Base-by-base conservation (phyloP, 192 early-diverging fungal species). In the Linnemannia elongata region DNA sequence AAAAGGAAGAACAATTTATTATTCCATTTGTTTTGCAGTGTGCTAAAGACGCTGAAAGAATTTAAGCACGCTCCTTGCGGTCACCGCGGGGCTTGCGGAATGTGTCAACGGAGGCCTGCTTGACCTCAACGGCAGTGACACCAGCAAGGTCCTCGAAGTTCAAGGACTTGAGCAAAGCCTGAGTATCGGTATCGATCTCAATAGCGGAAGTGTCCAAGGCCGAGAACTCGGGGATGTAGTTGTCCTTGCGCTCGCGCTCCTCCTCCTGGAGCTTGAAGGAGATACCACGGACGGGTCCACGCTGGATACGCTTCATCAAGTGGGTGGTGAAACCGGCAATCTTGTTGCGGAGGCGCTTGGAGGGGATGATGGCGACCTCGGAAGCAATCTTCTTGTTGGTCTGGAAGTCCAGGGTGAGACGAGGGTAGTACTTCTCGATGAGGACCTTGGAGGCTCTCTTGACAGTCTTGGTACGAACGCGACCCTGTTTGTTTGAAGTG, bases 241-340 rank as follows among this genome's bases (percentile, higher is more conserved):
- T 97, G 90, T 99, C 99, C 94, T 97, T 98, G 89, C 98, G 95
- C 93, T 99, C 99, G 92, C 99, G 96, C 93, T 99, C 99, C 93
- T 99, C 99, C 92, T 99, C 99, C 95, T 99, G 99, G 80, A 99
- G 95, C 96, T 99, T 99, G 98, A 99, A 99, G 81, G 99, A 99
- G 85, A 99, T 99, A 88, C 99, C 99, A 89, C 97, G 97, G 77
- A 99, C 99, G 81, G 99, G 99, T 69, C 99, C 98, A 82, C 95
- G 94, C 91, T 98, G 96, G 88, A 99, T 99, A 93, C 99, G 97
- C 94, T 96, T 96, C 99, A 99, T 99, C 96, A 99, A 94, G 90
- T 99, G 99, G 84, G 99, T 99, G 91, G 99, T 99, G 96, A 99
- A 99, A 78, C 99, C 99, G 83, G 99, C 99, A 89, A 99, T 99